Evolutionary conservation across 208 protist species (phyloP).

Genomic region (Balamuthia mandrillaris): DNA sequence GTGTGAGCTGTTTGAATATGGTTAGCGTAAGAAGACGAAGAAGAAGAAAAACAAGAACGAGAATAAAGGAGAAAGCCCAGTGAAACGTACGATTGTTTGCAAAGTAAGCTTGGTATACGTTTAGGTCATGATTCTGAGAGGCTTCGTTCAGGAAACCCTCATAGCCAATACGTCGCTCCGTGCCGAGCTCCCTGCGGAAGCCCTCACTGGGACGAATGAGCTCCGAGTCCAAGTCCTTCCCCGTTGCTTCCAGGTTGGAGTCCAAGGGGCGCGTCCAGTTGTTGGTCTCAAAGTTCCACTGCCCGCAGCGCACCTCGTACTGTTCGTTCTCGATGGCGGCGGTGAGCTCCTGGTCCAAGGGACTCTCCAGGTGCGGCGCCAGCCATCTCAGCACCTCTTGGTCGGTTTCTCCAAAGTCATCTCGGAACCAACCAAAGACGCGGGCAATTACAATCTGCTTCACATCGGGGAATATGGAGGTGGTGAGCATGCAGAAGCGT

Average conservation of each 20-base stretch:
- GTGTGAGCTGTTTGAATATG: too few relatives aligned
- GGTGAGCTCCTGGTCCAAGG: neutral
- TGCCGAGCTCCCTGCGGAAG: neutral
- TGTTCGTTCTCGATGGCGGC: neutral
- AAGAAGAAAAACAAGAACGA: neutral
- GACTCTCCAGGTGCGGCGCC: neutral
- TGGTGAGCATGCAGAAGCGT: neutral
- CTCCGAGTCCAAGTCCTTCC: too few relatives aligned
- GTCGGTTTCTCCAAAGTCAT: conserved; percentile 4
- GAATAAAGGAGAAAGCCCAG: neutral
- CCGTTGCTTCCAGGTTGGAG: too few relatives aligned
- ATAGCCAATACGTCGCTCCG: neutral
- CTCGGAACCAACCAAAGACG: conserved; percentile 23
- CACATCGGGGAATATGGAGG: neutral
- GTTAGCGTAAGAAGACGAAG: neutral
- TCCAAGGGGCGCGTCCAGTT: neutral
- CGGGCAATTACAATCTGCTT: neutral
- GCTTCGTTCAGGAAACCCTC: neutral
- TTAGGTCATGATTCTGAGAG: too few relatives aligned
- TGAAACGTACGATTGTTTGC: neutral
- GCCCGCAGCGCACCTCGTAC: conserved; percentile 18
- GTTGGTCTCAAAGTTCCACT: conserved; percentile 30
- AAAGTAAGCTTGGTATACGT: conserved; percentile 17
- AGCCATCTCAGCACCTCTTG: conserved; percentile 12
- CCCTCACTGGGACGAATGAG: neutral